Base-by-base conservation (phyloP, 192 early-diverging fungal species). In the Coemansia sp. region DNA sequence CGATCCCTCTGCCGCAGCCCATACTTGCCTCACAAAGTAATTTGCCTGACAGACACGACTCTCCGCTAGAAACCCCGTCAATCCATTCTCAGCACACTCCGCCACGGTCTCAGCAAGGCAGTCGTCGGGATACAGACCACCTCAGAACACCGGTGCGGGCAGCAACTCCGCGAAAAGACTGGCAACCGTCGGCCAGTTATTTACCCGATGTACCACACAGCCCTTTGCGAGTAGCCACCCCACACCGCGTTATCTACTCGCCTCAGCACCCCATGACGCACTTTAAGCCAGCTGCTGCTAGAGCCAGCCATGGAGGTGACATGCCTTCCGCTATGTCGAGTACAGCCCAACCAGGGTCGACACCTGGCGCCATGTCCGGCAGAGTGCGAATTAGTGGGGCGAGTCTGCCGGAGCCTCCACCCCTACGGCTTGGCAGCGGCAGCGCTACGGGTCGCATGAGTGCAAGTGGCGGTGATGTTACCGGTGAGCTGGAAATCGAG, bases 181-280 rank as follows among this genome's bases (percentile, higher is more conserved):
- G 38, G 9, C 63, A 11, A 36, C 28, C 14, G 9, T 23, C 38
- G 24, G 18, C 48, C 21, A 24, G 23, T 26, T 11, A 14, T 4
- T 16, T 59, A 13, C 18, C 67, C 0, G 59, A 51, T 46, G 69
- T 46, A 18, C 62, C 71, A 0, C 79, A 73, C 48, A 76, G 79
- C 28, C 79, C 79, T 9, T 42, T 51, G 13, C 70, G 79, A 13
- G 57, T 76, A 10, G 66, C 60, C 2, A 82, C 79, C n/a, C 79
- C 79, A 3, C 79, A 82, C 18, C 66, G 79, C 7, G 71, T 82
- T 3, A 74, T 82, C 1, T 82, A 75, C 33, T 82, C 79, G 60
- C 79, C 79, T 1, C 39, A 42, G 2, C 62, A 63, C 2, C 67
- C 70, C n/a, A 63, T 42, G 57, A 70, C 70, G 1, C 24, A 62